Base-by-base conservation (phyloP, 768 basidiomycete species). In the Candolleomyces aberdarensis region DNA sequence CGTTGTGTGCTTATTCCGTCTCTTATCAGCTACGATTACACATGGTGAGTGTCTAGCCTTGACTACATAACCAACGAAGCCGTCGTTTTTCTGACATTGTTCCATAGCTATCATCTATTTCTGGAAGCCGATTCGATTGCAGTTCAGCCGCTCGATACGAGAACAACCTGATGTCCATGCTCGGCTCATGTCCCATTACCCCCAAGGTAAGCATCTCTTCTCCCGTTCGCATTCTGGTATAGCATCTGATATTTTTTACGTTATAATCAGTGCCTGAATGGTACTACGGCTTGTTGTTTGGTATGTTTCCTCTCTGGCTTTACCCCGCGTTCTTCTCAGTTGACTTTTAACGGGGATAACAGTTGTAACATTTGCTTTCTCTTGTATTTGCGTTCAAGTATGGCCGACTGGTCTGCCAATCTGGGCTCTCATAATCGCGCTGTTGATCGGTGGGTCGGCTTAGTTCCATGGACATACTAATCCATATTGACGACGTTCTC, bases 371-470 rank as follows among this genome's bases (percentile, higher is more conserved):
- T 84, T 89, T 63, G 74, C 83, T 9, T 86, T 89, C 58, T 85
- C 84, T 14, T 78, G 85, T 66, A 64, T 88, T 17, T 82, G 80
- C 48, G 83, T 88, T 36, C 79, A 84, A 68, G 68, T 86, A 14
- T 89, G 86, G 86, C 80, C 83, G n/a, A 83, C 87, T 13, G 77
- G 73, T 65, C 82, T 89, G 78, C 85, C 86, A 5, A 82, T 88
- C 40, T 89, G 87, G 87, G 87, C 85, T 15, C 75, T 87, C 49
- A 66, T 86, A 0, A 71, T 85, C 11, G 81, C 84, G 5, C 69
- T 86, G 44, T 63, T 78, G 26, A 76, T 83, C 64, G 71, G 80
- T 78, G 56, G 57, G 75, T 61, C n/a, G n/a, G n/a, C n/a, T n/a
- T n/a, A n/a, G n/a, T 8, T 32, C 11, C 36, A 7, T 36, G 44